Evolutionary conservation across 257 asterid genomes (phyloP), one percentile per base, ranked within the genome.

Genomic region (Solanum tarapatanum): DNA sequence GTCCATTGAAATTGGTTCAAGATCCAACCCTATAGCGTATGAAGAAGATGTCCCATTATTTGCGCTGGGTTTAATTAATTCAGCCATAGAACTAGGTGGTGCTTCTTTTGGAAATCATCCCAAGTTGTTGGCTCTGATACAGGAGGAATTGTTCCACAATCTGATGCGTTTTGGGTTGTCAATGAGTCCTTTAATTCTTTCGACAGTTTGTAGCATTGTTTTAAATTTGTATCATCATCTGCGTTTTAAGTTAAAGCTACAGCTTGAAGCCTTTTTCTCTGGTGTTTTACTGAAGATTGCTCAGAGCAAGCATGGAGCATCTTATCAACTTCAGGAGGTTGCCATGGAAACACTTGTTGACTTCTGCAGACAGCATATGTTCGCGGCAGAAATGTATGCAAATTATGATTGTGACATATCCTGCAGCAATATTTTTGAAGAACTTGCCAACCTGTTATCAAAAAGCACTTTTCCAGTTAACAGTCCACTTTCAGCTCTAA

Each of bases 11-110:
- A 33, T 91, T 62, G 94, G 94, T 89, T 91, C 95, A 55, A 90
- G 95, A 88, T 92, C 98, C 68, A 97, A 95, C 83, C 95, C 96
- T 33, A 93, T 97, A 73, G 94, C 99, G 19, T 94, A 93, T 91
- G 97, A 95, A 89, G 99, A 97, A 93, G 99, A 97, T 84, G 99
- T 97, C 88, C 99, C 99, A 51, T 91, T 97, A 62, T 97, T 97
- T 92, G 98, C 99, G 28, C 87, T 97, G 87, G 98, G 99, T 83
- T 92, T 97, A 90, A 95, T 97, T 77, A 97, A 96, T 91, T 92
- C 98, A 11, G 95, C 99, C 35, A 92, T 97, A 74, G 98, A 97
- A 88, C 89, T 97, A 87, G 98, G 98, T 43, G 99, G 99, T 66
- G 90, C 95, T 90, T 90, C 98, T 86, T 92, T 96, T 26, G 93